Evolutionary conservation across 371 early-diverging fungal species (phyloP).

Genomic region (Thermomucor indicae-seudaticae): DNA sequence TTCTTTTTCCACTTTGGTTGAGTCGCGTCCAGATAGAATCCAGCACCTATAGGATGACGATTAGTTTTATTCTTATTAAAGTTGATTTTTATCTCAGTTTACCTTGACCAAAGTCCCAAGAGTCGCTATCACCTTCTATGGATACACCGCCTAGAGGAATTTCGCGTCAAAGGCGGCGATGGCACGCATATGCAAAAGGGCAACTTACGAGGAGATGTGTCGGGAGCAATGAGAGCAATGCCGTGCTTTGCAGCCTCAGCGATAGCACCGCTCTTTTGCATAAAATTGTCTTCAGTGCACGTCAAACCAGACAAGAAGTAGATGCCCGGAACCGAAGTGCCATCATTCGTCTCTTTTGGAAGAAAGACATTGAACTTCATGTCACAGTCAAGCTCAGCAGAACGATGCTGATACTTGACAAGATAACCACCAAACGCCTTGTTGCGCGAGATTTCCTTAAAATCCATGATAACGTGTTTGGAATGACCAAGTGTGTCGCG

Average conservation of each 20-base stretch:
- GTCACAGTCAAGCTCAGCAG: slow-evolving; percentile 55
- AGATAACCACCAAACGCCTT: slow-evolving; percentile 68
- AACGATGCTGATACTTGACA: slow-evolving; percentile 68
- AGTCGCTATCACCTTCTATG: slow-evolving; percentile 47
- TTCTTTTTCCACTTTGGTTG: slow-evolving; percentile 65
- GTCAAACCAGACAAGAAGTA: slow-evolving; percentile 75
- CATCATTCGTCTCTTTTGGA: slow-evolving; percentile 45
- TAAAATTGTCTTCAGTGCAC: slow-evolving; percentile 83
- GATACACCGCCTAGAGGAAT: slow-evolving; percentile 30
- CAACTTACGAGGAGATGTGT: slow-evolving; percentile 78
- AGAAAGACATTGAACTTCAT: slow-evolving; percentile 81
- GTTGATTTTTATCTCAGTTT: not conserved
- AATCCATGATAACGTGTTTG: slow-evolving; percentile 6
- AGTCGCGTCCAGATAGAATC: slow-evolving; percentile 83
- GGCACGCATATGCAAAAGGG: not conserved
- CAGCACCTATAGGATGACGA: slow-evolving; percentile 42
- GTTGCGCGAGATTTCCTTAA: slow-evolving; percentile 24
- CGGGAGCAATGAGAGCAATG: slow-evolving; percentile 77
- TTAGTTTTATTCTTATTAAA: not conserved
- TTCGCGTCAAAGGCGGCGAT: no score
- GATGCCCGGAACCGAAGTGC: slow-evolving; percentile 57
- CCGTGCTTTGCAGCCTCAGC: slow-evolving; percentile 61
- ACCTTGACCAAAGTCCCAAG: slow-evolving; percentile 53
- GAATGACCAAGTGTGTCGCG: no score
- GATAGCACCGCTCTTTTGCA: slow-evolving; percentile 80